phyloP scores from a whole-genome alignment of 1,139 yeast genomes.

The Blastobotrys apis region DNA sequence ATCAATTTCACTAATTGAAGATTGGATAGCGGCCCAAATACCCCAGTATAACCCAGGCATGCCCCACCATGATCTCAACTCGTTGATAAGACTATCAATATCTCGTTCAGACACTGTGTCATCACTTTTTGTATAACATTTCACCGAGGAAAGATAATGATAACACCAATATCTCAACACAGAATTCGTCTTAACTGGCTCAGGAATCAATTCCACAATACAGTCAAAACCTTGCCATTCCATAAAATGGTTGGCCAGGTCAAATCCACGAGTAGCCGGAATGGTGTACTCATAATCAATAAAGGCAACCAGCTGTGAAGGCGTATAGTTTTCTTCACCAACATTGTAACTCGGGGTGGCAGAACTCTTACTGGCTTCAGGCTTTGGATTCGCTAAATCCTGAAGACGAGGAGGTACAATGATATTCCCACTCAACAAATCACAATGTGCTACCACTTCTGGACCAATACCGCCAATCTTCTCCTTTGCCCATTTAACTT shows the following conservation, averaged over 20 bases:
- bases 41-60: constrained; percentile 87
- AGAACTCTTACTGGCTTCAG: too few species aligned
- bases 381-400: neutral
- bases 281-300: constrained; percentile 80
- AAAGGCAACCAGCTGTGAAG: constrained; percentile 46
- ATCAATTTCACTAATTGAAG: constrained; percentile 65
- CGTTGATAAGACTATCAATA: constrained; percentile 46
- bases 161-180: constrained; percentile 48
- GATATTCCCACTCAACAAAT: constrained; percentile 66
- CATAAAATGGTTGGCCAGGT: constrained; percentile 78
- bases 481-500: constrained; percentile 52
- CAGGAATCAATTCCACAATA: constrained; percentile 56
- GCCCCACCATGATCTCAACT: constrained; percentile 62
- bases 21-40: constrained; percentile 76
- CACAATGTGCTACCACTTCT: constrained; percentile 63
- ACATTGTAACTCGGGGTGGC: neutral
- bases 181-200: constrained; percentile 44
- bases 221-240: constrained; percentile 88
- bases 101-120: constrained; percentile 17
- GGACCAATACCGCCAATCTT: constrained; percentile 39
- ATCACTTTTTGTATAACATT: constrained; percentile 12
- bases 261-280: constrained; percentile 78
- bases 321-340: constrained; percentile 32
- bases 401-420: constrained; percentile 45
- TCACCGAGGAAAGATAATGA: constrained; percentile 32